phyloP scores from a whole-genome alignment of 257 asterid species.

The Ophiorrhiza pumila region DNA sequence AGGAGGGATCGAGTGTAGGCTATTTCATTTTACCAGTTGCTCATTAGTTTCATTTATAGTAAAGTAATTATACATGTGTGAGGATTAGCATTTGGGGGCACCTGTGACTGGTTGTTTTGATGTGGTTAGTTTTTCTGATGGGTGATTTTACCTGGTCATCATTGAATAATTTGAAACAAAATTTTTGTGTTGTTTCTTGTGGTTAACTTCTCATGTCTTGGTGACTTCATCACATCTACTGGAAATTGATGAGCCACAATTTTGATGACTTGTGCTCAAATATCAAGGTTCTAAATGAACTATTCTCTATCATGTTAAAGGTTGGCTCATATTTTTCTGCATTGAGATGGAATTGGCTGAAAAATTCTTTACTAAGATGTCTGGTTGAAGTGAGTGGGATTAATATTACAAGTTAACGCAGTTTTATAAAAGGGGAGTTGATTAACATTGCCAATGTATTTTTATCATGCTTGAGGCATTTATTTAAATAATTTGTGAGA shows the following conservation, averaged over 20 bases:
- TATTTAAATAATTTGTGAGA: conserved; percentile 17
- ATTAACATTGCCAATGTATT: conserved; percentile 11
- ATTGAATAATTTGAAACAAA: not conserved
- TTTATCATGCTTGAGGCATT: conserved; percentile 19
- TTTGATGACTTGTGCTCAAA: not conserved
- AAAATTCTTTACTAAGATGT: not conserved
- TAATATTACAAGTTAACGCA: not conserved
- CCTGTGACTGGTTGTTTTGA: not conserved
- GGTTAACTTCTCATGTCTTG: not conserved
- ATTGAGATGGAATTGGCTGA: not conserved
- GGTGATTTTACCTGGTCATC: not conserved
- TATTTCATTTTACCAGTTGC: not conserved
- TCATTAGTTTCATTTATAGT: not conserved
- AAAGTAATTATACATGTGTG: not conserved
- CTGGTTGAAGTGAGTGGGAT: not conserved
- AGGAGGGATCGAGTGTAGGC: not conserved
- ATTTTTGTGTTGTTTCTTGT: not conserved
- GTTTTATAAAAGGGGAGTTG: not conserved
- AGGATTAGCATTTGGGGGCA: not conserved
- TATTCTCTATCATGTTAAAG: not conserved
- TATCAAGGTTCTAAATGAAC: not conserved
- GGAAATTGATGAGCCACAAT: not conserved
- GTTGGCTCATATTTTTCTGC: not conserved
- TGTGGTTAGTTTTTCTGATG: not conserved
- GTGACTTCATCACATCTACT: not conserved